Evolutionary conservation across 257 asterid genomes (phyloP).

Genomic region (Lycium barbarum): DNA sequence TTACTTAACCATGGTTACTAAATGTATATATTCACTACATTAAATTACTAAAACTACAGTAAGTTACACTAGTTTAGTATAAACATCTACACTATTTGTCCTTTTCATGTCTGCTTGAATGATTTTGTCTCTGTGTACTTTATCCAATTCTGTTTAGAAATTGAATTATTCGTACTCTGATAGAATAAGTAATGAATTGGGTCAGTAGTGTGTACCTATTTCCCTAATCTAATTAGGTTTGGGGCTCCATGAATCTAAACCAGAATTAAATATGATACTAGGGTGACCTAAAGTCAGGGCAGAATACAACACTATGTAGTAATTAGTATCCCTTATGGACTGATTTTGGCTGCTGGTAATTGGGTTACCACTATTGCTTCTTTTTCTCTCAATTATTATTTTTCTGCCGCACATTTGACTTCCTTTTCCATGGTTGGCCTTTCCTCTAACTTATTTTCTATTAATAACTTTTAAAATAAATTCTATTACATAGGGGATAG

Average conservation of each 20-base stretch:
- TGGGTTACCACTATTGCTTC: conserved; percentile 26
- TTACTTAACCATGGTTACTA: too few relatives aligned
- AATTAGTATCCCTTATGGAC: too few relatives aligned
- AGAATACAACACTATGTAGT: conserved; percentile 22
- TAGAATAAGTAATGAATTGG: conserved; percentile 27
- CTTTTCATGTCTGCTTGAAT: conserved; percentile 35
- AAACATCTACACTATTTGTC: conserved; percentile 27
- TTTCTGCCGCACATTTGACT: not conserved
- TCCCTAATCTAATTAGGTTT: conserved; percentile 55
- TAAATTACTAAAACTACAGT: too few relatives aligned
- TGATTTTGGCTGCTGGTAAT: conserved; percentile 23
- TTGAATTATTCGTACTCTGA: not conserved
- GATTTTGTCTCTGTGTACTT: conserved; percentile 26
- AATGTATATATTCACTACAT: too few relatives aligned
- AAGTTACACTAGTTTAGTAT: too few relatives aligned
- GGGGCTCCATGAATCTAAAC: conserved; percentile 68
- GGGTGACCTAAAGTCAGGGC: conserved; percentile 35
- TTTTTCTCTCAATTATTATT: not conserved
- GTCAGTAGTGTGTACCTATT: conserved; percentile 24
- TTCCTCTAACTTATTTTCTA: not conserved
- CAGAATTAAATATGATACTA: conserved; percentile 34
- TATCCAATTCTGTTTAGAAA: conserved; percentile 19
- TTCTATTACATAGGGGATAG: too few relatives aligned
- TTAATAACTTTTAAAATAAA: too few relatives aligned
- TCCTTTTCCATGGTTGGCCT: not conserved